phyloP scores from a whole-genome alignment of 2,329 filamentous ascomycete species.

The Leptographium wingfieldii region DNA sequence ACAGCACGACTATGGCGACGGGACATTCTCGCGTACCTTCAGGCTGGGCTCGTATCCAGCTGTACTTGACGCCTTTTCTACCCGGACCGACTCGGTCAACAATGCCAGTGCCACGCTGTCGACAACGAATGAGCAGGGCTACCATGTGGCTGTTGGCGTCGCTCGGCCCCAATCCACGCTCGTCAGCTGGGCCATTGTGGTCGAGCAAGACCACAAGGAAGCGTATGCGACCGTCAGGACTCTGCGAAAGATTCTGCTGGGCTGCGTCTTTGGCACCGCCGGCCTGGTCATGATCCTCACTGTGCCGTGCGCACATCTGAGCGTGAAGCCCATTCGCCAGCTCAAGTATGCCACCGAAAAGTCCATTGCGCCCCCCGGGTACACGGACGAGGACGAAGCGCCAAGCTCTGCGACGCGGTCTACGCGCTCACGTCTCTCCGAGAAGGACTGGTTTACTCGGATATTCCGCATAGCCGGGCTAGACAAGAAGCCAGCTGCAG shows the following conservation, averaged over 20 bases:
- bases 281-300: conserved; percentile 60
- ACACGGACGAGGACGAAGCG: conserved; percentile 38
- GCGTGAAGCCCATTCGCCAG: conserved; percentile 66
- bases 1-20: conserved; percentile 27
- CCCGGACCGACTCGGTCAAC: conserved; percentile 37
- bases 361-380: conserved; percentile 54
- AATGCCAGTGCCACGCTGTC: conserved; percentile 58
- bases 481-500: conserved; percentile 16
- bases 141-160: conserved; percentile 66
- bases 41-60: conserved; percentile 49
- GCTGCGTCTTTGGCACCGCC: conserved; percentile 72
- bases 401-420: conserved; percentile 28
- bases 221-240: conserved; percentile 63
- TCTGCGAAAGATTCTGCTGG: conserved; percentile 68
- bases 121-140: conserved; percentile 59
- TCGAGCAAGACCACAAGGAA: conserved; percentile 64
- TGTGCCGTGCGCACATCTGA: conserved; percentile 69
- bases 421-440: conserved; percentile 29
- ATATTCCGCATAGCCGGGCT: conserved; percentile 18
- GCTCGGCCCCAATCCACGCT: conserved; percentile 54
- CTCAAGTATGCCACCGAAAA: conserved; percentile 64
- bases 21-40: conserved; percentile 39
- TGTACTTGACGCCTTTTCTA: conserved; percentile 45
- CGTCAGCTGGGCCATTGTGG: conserved; percentile 70
- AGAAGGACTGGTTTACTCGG: conserved; percentile 26